Evolutionary conservation across 352 stramenopile species (phyloP).

Genomic region (Phytophthora pisi): DNA sequence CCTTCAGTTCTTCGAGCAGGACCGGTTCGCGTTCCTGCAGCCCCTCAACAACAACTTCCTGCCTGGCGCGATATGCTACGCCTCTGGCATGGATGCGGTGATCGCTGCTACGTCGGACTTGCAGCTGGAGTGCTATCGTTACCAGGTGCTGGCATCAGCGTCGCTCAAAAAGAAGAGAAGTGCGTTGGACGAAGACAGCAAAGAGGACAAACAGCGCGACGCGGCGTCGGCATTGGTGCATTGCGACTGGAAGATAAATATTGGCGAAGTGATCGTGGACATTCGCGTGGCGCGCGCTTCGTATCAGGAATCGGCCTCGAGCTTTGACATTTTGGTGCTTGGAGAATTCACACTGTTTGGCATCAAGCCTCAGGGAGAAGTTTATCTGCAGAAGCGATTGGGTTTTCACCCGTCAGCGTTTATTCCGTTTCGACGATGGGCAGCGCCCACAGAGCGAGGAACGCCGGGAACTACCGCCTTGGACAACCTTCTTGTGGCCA

Average conservation of each 20-base stretch:
- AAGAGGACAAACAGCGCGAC: conserved; percentile 30
- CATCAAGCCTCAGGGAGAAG: conserved; percentile 75
- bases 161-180: conserved; percentile 71
- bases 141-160: conserved; percentile 81
- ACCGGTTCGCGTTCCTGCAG: conserved; percentile 87
- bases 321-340: conserved; percentile 85
- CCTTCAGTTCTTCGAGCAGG: conserved; percentile 93
- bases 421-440: conserved; percentile 53
- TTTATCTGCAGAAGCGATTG: conserved; percentile 82
- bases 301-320: conserved; percentile 51
- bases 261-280: conserved; percentile 66
- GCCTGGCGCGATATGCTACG: conserved; percentile 84
- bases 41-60: conserved; percentile 85
- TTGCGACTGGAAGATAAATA: conserved; percentile 74
- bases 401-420: conserved; percentile 72
- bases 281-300: conserved; percentile 59
- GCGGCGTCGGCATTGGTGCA: conserved; percentile 40
- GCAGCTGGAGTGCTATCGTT: conserved; percentile 88
- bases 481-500: conserved; percentile 84
- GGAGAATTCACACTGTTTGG: conserved; percentile 84
- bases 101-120: conserved; percentile 83
- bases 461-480: conserved; percentile 17
- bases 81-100: conserved; percentile 78
- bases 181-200: conserved; percentile 48
- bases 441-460: conserved; percentile 22